Base-by-base conservation (phyloP, 257 asterid genomes). In the Penstemon newberryi region DNA sequence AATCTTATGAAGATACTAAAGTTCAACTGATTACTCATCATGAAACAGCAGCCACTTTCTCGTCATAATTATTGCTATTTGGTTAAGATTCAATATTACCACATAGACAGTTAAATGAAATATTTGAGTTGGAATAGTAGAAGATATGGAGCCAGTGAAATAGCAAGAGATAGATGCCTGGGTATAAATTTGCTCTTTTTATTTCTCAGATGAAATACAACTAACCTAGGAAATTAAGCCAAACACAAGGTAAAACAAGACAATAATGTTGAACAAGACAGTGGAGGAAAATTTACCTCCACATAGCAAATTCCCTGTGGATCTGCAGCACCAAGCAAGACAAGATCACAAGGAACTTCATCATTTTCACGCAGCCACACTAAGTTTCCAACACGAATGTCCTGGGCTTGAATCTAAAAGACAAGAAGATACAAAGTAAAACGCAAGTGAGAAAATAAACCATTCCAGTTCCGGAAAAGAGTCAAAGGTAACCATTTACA, bases 351-450 rank as follows among this genome's bases (percentile, higher is more conserved):
- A 69, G 99, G 97, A 62, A 89, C 96, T 80, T 94, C 99, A 79
- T 94, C 99, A 86, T 94, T 94, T 83, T 94, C 99, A 19, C 99
- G 97, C 70, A 94, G 84, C 99, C 97, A 94, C 51, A 94, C 97
- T 54, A 94, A 78, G 84, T 87, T 89, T 47, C 99, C 99, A 65
- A 91, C 92, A 77, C 70, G 82, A 81, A 94, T 77, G 66, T 94
- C 85, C 83, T 94, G 99, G 56, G 99, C 90, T 87, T 89, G 92
- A 73, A 90, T 81, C 99, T 94, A 74, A 63, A 78, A 66, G 70
- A 15, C 44, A 73, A 65, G 65, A 59, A 63, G 68, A 62, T 45
- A 56, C 63, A 62, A 60, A 70, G 56, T n/a, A 69, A 73, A 74
- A 43, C 19, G 49, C 51, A 36, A 62, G n/a, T 33, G 40, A 25